Conservation (phyloP, 768 basidiomycete species). For the Boletus edulis region DNA sequence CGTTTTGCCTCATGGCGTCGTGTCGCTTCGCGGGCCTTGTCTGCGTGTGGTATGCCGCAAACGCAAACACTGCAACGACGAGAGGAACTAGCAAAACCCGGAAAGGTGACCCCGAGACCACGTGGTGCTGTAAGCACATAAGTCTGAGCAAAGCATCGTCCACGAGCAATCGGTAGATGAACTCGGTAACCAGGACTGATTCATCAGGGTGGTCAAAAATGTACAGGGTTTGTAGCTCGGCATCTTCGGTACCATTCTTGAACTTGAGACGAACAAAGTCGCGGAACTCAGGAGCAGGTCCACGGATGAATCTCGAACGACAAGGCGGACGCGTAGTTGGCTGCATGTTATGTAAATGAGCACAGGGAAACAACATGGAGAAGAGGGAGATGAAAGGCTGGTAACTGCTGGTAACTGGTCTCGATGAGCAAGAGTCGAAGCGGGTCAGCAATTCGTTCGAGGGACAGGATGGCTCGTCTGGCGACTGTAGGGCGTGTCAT, state of each 20-base stretch:
- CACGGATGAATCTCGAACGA: conserved; percentile 74
- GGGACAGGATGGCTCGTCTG: conserved; percentile 70
- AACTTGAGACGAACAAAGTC: conserved; percentile 82
- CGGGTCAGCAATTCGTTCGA: conserved; percentile 77
- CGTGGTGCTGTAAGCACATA: conserved; percentile 30
- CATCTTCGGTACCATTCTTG: conserved; percentile 67
- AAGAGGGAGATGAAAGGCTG: conserved; percentile 88
- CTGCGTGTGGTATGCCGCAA: conserved; percentile 10
- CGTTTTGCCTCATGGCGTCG: not conserved
- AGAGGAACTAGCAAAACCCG: conserved; percentile 5
- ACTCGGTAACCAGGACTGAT: conserved; percentile 72
- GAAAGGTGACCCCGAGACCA: conserved; percentile 26
- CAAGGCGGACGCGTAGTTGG: conserved; percentile 69
- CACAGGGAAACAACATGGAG: conserved; percentile 36
- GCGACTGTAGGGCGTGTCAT: conserved; percentile 53
- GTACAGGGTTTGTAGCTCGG: conserved; percentile 58
- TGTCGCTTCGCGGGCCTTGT: conserved; percentile 10
- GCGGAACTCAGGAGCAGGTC: conserved; percentile 71
- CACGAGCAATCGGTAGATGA: conserved; percentile 60
- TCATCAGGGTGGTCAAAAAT: conserved; percentile 70
- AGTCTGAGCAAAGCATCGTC: not conserved
- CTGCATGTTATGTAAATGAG: conserved; percentile 32
- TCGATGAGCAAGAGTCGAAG: conserved; percentile 74
- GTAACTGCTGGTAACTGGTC: conserved; percentile 80
- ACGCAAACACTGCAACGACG: conserved; percentile 12